Percentiles rank a stretch among this genome's conserved stretches.
Conservation (phyloP, 306 rosid species). For the Medicago arabica region DNA sequence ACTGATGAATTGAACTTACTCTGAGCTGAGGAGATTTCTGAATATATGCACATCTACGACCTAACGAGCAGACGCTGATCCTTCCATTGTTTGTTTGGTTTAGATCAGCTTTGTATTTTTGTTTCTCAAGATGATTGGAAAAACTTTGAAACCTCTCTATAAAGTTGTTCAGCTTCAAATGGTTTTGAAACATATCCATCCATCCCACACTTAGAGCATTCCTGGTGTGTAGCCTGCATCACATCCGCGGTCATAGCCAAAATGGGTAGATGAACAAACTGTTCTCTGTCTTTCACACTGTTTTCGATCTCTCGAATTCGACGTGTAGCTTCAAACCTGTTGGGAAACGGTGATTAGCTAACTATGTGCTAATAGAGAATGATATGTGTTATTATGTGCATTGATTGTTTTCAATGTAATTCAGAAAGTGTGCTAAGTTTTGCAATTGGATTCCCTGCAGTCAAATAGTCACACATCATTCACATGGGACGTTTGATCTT, state of each 20-base stretch:
- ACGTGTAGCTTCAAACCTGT: conserved; percentile 85
- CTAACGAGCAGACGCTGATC: conserved; percentile 37
- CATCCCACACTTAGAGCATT: conserved; percentile 76
- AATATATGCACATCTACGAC: conserved; percentile 47
- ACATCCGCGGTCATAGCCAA: conserved; percentile 99
- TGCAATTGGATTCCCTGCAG: neutral
- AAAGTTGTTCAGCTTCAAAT: conserved; percentile 95
- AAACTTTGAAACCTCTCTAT: conserved; percentile 84
- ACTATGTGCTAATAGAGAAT: neutral
- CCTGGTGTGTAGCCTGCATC: conserved; percentile 92
- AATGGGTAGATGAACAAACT: conserved; percentile 64
- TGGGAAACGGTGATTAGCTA: conserved; percentile 19
- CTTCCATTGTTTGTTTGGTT: conserved; percentile 40
- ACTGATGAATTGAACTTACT: conserved; percentile 58
- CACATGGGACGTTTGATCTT: neutral
- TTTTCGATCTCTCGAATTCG: conserved; percentile 66
- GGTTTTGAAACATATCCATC: conserved; percentile 98
- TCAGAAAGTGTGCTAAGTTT: conserved; percentile 2
- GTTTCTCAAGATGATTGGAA: conserved; percentile 53
- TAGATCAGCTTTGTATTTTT: conserved; percentile 41
- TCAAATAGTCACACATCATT: neutral
- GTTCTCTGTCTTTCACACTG: conserved; percentile 52
- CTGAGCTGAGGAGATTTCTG: conserved; percentile 44
- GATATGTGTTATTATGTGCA: neutral
- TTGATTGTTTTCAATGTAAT: conserved; percentile 14